Evolutionary conservation across 169 alveolate species (phyloP).

Genomic region (Plasmodium knowlesi): DNA sequence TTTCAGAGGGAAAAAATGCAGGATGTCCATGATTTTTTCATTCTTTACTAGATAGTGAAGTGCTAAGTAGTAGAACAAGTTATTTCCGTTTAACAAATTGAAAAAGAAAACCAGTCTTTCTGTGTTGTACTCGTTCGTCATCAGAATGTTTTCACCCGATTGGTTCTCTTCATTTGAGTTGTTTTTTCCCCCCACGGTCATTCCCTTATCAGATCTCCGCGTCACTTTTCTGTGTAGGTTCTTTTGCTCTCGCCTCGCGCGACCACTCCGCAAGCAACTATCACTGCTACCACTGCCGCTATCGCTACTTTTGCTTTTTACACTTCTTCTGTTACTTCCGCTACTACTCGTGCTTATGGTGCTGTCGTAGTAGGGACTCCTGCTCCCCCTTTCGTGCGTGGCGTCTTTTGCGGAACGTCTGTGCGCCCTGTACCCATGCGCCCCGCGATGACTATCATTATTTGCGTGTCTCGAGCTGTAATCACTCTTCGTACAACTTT

Average conservation of each 20-base stretch:
- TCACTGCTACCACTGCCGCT: background rate
- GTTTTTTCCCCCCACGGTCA: background rate
- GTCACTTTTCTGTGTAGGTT: background rate
- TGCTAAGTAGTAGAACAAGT: conserved; percentile 51
- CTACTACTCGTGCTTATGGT: conserved; percentile 13
- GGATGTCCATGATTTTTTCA: conserved; percentile 57
- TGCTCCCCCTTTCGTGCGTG: background rate
- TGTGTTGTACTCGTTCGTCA: conserved; percentile 40
- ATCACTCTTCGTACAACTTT: conserved; percentile 4
- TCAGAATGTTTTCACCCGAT: background rate
- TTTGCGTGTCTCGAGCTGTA: background rate
- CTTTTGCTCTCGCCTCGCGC: background rate
- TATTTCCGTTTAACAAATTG: conserved; percentile 64
- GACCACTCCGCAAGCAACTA: background rate
- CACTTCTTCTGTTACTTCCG: background rate
- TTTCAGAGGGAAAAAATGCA: conserved; percentile 48
- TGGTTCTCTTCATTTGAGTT: background rate
- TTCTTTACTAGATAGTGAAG: conserved; percentile 47
- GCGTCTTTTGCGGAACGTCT: background rate
- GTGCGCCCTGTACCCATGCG: background rate
- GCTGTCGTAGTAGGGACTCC: background rate
- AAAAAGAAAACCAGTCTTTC: conserved; percentile 52
- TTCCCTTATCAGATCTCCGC: background rate
- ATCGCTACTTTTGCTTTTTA: background rate
- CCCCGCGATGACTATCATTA: background rate